Evolutionary conservation across 352 stramenopile genomes (phyloP), one percentile per base, ranked within the genome.

Genomic region (Achlya hypogyna): DNA sequence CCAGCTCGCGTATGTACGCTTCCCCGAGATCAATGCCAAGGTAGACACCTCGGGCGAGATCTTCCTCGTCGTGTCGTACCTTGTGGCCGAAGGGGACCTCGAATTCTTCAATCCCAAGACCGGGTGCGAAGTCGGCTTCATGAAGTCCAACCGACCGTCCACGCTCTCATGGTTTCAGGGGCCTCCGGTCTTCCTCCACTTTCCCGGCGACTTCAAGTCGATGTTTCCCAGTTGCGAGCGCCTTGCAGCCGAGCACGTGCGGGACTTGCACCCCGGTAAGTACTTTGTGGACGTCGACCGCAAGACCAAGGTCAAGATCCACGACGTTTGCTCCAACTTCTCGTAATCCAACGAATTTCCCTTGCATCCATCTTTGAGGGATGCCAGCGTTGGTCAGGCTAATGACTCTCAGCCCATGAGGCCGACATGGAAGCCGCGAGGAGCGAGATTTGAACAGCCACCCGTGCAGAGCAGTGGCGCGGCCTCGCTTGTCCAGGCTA

Each of bases 11-110:
- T 67, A 67, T 34, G 5, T 67, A 4, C 23, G 18, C 32, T 56
- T 25, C 5, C 60, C 60, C n/a, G 60, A 67, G n/a, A 67, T 67
- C 42, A 67, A 67, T 14, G 42, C 35, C 45, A 67, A 59, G 32
- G 43, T 67, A n/a, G 60, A 67, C 27, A 47, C 60, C 0, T 35
- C 10, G 5, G 42, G n/a, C 14, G 60, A 67, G 18, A 67, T 67
- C 51, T 67, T 67, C 47, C 47, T 67, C 27, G 60, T 67, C 32
- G 51, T 52, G 5, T 67, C 60, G 23, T 34, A 47, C 22, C 25
- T 67, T 16, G 47, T 58, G 12, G 47, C 38, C 18, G 28, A 31
- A 6, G 60, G 60, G 9, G 43, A 29, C 23, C 9, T 58, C n/a
- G 51, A 53, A 4, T 12, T 45, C 5, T 59, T 67, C 12, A 27